A percentile compares a stretch with the other conserved stretches of the same genome.
Evolutionary conservation across 257 asterid genomes (phyloP).

Genomic region (Fraxinus quadrangulata): DNA sequence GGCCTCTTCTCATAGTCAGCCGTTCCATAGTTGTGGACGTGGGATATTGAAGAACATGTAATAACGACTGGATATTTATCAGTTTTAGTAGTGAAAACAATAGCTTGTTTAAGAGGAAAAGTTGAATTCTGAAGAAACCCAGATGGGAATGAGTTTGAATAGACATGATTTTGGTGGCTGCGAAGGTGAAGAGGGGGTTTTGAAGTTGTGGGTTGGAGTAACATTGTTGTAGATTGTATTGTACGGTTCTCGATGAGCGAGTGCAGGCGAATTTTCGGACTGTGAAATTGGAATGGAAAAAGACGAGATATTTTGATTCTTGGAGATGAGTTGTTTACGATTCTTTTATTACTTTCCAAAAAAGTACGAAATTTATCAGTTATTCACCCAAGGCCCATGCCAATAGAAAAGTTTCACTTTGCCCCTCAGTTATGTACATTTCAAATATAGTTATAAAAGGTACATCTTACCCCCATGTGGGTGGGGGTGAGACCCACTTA

Average conservation of each 20-base stretch:
- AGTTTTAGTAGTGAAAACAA: conserved; percentile 28
- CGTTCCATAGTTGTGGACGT: conserved; percentile 59
- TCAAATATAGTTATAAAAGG: no score
- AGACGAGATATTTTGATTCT: neutral
- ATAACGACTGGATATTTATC: conserved; percentile 36
- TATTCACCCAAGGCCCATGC: neutral
- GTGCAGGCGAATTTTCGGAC: neutral
- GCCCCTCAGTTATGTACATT: neutral
- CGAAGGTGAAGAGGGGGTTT: conserved; percentile 39
- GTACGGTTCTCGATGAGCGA: conserved; percentile 40
- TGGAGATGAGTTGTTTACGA: no score
- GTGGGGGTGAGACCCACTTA: no score
- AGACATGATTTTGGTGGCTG: conserved; percentile 25
- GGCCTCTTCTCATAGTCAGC: conserved; percentile 64
- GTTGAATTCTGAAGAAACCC: conserved; percentile 44
- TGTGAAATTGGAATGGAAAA: neutral
- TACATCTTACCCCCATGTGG: no score
- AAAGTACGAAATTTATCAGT: neutral
- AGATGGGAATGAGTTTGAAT: conserved; percentile 51
- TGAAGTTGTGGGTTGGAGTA: conserved; percentile 60
- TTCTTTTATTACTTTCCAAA: neutral
- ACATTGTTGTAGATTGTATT: conserved; percentile 41
- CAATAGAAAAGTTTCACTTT: neutral
- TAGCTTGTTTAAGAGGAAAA: conserved; percentile 36
- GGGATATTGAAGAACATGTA: conserved; percentile 58